A percentile compares a stretch with the other conserved stretches of the same genome.
Evolutionary conservation across 2,329 filamentous ascomycete species (phyloP).

Genomic region (Colletotrichum tropicicola): DNA sequence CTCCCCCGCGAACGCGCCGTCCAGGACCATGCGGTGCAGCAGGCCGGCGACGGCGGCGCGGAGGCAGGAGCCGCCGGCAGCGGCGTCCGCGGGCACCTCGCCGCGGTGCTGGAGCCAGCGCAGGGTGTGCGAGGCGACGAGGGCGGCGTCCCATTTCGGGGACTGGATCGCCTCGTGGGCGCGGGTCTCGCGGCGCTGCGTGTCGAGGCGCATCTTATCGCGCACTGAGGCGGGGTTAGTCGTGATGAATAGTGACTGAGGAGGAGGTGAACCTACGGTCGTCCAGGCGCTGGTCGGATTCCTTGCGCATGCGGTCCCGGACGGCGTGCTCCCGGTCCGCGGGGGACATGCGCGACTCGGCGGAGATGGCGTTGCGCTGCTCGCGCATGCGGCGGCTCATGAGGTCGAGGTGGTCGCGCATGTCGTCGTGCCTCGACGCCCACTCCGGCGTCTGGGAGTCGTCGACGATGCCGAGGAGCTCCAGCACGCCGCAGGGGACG

Average conservation of each 20-base stretch:
- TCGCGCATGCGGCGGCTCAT: conserved; percentile 48
- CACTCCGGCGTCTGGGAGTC: conserved; percentile 64
- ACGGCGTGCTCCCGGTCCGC: conserved; percentile 50
- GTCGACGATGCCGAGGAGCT: conserved; percentile 60
- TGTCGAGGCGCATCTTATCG: conserved; percentile 47
- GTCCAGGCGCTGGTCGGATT: conserved; percentile 54
- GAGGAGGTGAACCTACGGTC: conserved; percentile 56
- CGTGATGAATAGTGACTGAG: neutral
- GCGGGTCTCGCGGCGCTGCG: conserved; percentile 54
- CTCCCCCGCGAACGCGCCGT: conserved; percentile 50
- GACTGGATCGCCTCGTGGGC: conserved; percentile 61
- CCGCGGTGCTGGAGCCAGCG: conserved; percentile 47
- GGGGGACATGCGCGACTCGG: conserved; percentile 54
- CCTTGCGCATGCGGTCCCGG: conserved; percentile 49
- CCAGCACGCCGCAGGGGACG: conserved; percentile 67
- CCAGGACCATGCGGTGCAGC: conserved; percentile 61
- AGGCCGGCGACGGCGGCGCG: conserved; percentile 55
- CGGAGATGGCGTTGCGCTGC: conserved; percentile 48
- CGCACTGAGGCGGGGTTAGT: conserved; percentile 44
- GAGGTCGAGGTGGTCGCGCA: conserved; percentile 44
- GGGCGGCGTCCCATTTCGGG: conserved; percentile 59
- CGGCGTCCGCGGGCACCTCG: conserved; percentile 25
- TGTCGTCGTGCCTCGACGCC: conserved; percentile 53
- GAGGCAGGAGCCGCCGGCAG: conserved; percentile 32
- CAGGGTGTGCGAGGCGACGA: conserved; percentile 55